Base-by-base conservation (phyloP, 1,284 basidiomycete genomes). In the Ganoderma meredithae region DNA sequence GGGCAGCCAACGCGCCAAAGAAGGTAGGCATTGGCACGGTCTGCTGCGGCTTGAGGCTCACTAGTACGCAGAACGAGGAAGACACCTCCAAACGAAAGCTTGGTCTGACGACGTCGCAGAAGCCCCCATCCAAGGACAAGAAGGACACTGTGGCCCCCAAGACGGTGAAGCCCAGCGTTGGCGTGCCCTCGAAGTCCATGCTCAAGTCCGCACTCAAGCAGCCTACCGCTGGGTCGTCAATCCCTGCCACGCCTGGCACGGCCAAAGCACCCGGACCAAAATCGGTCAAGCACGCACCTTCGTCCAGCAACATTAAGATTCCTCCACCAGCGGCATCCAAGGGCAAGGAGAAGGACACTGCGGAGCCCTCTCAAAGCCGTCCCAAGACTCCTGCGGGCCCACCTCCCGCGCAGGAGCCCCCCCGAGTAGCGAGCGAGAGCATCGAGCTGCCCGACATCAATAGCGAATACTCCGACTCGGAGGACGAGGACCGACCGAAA, bases 391-490 rank as follows among this genome's bases (percentile, higher is more conserved):
- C 90, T 75, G 53, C 64, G 12, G 55, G 60, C 25, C 49, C 60
- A 25, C 68, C 68, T 0, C 67, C 91, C 71, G 81, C 91, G n/a
- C 60, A 62, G 66, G 86, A 78, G 78, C 88, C 77, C 52, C 79
- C 63, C 19, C 71, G 75, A 4, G 79, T 90, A 65, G 79, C 88
- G 15, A 93, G 90, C 74, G 95, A 97, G 81, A 90, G 87, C 72
- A 96, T 96, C 73, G 95, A 95, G 75, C 83, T 98, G 43, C 96
- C 96, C 0, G 96, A 98, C 66, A 95, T 97, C 75, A 92, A 95
- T 72, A 96, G 94, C 80, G 96, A 98, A 75, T 98, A 98, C 79
- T 97, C 95, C 3, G 94, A 98, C 80, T 97, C 95, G 4, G 96
- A 96, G 61, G 95, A 97, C 75, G 95, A 96, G 77, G 88, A 90